These are phyloP conservation scores for Torulaspora indica DNA, from an alignment of 805 yeast species.

Conservation along the genomic window DNA sequence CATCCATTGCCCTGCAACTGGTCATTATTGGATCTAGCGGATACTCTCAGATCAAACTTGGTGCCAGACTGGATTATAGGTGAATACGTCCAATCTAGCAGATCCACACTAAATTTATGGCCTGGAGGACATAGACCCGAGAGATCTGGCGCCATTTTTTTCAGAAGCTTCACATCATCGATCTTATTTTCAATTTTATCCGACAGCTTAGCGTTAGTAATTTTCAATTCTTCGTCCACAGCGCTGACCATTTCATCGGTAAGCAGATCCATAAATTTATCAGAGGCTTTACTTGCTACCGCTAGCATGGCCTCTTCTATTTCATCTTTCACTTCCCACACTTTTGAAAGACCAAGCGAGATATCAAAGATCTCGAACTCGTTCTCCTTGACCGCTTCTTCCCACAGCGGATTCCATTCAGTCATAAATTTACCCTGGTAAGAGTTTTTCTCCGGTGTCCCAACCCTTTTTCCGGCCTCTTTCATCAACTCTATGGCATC, in stretches of 20 bases:
- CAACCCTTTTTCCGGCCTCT: slow-evolving; percentile 48
- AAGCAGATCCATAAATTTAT: slow-evolving; percentile 73
- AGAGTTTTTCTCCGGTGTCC: slow-evolving; percentile 68
- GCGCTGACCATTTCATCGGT: slow-evolving; percentile 82
- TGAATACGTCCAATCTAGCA: slow-evolving; percentile 88
- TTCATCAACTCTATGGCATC: slow-evolving; percentile 48
- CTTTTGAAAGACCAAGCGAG: slow-evolving; percentile 47
- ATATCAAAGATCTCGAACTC: slow-evolving; percentile 47
- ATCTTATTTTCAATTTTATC: slow-evolving; percentile 76
- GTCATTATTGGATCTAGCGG: slow-evolving; percentile 68
- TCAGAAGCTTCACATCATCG: slow-evolving; percentile 69
- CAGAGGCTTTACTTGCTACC: slow-evolving; percentile 71
- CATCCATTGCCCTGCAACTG: slow-evolving; percentile 68
- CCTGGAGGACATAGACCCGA: slow-evolving; percentile 38
- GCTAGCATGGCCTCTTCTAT: slow-evolving; percentile 63
- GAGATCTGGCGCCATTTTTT: slow-evolving; percentile 47
- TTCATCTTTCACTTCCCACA: slow-evolving; percentile 72
- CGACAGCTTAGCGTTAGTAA: slow-evolving; percentile 66
- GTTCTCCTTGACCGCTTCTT: slow-evolving; percentile 37
- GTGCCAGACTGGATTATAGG: slow-evolving; percentile 90
- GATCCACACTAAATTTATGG: slow-evolving; percentile 66
- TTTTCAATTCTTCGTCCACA: slow-evolving; percentile 79
- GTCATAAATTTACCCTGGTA: slow-evolving; percentile 79
- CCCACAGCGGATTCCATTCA: slow-evolving; percentile 61
- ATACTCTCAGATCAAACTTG: slow-evolving; percentile 74